Evolutionary conservation across 177 flowering plant genomes (phyloP), one percentile per base, ranked within the genome.

Genomic region (Vitis hybrid): DNA sequence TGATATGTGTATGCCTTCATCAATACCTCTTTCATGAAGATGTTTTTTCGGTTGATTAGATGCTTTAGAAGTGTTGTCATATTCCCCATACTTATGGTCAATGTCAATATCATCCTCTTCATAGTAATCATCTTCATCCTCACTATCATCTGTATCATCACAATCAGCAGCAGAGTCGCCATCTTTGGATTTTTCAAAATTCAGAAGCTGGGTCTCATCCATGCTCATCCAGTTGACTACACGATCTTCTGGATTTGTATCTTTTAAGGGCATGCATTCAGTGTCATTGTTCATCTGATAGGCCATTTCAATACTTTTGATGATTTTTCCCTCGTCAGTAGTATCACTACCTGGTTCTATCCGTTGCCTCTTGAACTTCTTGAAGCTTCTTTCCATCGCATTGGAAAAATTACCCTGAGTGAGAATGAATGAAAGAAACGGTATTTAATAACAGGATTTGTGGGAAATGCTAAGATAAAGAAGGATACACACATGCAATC

Each of bases 181-280:
- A 31, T 82, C 86, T 69, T 79, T 79, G 15, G 53, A 18, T 53
- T 76, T 82, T 57, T 80, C 86, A 50, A 66, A 64, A 74, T 68
- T 73, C 66, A 73, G 66, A 66, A 81, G 59, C 26, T 69, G 79
- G 15, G 77, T 64, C 29, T 82, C 86, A 60, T 84, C 86, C 84
- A 80, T 77, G 81, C 82, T 82, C 86, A 84, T 84, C 89, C 87
- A 82, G 64, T 75, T 86, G 65, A 86, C 86, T 5, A 81, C 52
- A 16, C 58, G 60, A 53, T 69, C 70, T 63, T 58, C 74, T 33
- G 56, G 58, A 56, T 68, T 71, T 22, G 45, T 2, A 12, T 65
- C 65, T 64, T 66, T 64, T 0, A 49, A 39, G 45, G 57, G 65
- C 62, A 70, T 29, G 72, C 61, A 33, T 29, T 61, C 62, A 68